Conservation (phyloP, 345 rosid genomes). For the Schrenkiella parvula region DNA sequence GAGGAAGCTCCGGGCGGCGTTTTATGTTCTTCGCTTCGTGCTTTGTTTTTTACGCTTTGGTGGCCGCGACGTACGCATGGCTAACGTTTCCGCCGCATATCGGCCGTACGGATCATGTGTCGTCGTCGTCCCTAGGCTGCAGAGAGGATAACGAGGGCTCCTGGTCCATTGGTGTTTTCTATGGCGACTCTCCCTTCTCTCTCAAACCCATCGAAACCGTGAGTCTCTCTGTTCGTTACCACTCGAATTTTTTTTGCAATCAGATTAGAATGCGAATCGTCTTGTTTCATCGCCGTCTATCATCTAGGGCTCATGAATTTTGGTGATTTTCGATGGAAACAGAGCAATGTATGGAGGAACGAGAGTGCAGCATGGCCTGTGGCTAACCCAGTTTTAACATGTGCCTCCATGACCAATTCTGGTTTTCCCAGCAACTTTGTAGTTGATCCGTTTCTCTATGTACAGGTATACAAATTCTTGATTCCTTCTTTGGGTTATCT, state of each 20-base stretch:
- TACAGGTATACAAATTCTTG: slow-evolving; percentile 44
- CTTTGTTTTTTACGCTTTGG: slow-evolving; percentile 56
- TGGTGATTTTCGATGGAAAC: slow-evolving; percentile 15
- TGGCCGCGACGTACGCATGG: slow-evolving; percentile 62
- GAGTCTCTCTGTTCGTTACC: slow-evolving; percentile 9
- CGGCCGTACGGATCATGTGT: slow-evolving; percentile 29
- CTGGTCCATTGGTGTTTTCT: slow-evolving; percentile 90
- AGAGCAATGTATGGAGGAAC: slow-evolving; percentile 72
- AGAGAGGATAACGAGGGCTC: slow-evolving; percentile 84
- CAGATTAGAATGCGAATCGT: background rate
- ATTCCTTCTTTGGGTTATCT: background rate
- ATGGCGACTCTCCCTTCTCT: slow-evolving; percentile 83
- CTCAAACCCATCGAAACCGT: slow-evolving; percentile 88
- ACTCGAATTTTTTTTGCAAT: background rate
- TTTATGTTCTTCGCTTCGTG: slow-evolving; percentile 45
- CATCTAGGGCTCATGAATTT: background rate
- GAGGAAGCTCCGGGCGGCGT: slow-evolving; percentile 22
- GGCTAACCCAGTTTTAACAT: slow-evolving; percentile 85
- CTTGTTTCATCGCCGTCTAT: background rate
- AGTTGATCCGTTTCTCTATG: slow-evolving; percentile 88
- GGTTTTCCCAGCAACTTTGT: slow-evolving; percentile 86
- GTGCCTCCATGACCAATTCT: slow-evolving; percentile 72
- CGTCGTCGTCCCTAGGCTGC: slow-evolving; percentile 57
- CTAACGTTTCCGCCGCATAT: slow-evolving; percentile 38
- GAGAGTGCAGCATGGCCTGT: slow-evolving; percentile 88